phyloP scores from a whole-genome alignment of 805 yeast genomes.

The Candida caryicola region DNA sequence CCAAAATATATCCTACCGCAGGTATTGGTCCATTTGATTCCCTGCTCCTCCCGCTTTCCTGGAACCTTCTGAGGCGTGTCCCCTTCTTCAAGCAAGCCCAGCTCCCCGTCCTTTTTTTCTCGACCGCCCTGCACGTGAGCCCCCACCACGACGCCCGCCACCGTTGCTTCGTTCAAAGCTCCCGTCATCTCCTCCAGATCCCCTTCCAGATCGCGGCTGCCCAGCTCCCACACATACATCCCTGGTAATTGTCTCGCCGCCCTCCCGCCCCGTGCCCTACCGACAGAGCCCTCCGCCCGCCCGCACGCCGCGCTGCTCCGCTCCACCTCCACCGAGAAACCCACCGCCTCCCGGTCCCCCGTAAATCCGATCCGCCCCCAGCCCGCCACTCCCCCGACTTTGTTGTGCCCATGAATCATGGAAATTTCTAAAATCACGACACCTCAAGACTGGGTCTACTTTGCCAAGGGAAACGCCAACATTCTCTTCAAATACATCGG shows the following conservation, averaged over 20 bases:
- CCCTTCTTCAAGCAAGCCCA: too few relatives aligned
- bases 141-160: too few relatives aligned
- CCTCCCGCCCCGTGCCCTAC: background rate
- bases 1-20: too few relatives aligned
- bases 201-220: too few relatives aligned
- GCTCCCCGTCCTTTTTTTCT: too few relatives aligned
- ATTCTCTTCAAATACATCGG: conserved; percentile 44
- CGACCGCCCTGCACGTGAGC: too few relatives aligned
- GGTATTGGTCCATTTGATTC: too few relatives aligned
- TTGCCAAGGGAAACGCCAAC: conserved; percentile 50
- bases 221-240: too few relatives aligned
- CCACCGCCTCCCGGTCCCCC: background rate
- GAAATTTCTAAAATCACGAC: conserved; percentile 33
- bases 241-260: background rate
- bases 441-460: conserved; percentile 40
- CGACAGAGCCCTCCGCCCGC: background rate
- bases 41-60: too few relatives aligned
- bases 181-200: too few relatives aligned
- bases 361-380: background rate
- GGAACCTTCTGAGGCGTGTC: too few relatives aligned
- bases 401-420: conserved; percentile 16
- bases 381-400: background rate
- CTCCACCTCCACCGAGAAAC: background rate
- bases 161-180: too few relatives aligned
- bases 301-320: background rate